phyloP scores from a whole-genome alignment of 306 rosid species.

The Ormosia emarginata region DNA sequence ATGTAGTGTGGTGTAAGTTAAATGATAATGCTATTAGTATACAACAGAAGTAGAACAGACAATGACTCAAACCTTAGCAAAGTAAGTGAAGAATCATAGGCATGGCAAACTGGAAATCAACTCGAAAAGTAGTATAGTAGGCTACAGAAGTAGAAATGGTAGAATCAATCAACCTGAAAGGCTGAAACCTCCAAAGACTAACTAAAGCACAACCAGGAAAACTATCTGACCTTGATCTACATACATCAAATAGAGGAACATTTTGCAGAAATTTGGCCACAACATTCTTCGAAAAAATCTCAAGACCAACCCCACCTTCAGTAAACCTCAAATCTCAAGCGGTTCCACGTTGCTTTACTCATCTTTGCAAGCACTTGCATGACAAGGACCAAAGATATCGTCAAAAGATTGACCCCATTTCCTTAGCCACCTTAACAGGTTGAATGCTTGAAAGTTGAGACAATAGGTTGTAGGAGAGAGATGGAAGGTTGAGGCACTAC shows the following conservation, averaged over 20 bases:
- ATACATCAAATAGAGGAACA: too few relatives aligned
- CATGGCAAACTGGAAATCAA: neutral
- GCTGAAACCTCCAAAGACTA: too few relatives aligned
- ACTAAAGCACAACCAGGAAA: neutral
- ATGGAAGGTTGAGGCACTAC: neutral
- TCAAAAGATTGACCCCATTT: neutral
- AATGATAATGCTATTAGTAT: neutral
- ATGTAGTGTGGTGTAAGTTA: neutral
- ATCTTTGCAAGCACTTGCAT: neutral
- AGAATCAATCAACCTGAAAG: neutral
- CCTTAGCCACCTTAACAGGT: too few relatives aligned
- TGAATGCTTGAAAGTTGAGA: neutral
- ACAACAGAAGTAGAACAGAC: neutral
- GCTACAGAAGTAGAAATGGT: neutral
- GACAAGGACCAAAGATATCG: neutral
- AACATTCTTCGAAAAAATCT: too few relatives aligned
- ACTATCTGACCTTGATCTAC: neutral
- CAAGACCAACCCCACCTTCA: too few relatives aligned
- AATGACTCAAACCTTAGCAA: neutral
- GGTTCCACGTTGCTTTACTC: too few relatives aligned
- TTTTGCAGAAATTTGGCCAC: too few relatives aligned
- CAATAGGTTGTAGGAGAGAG: neutral
- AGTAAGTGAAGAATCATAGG: too few relatives aligned
- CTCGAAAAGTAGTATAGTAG: neutral
- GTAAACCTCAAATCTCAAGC: too few relatives aligned